Conservation (phyloP, 176 grass and related monocot species). For the Zoysia japonica region DNA sequence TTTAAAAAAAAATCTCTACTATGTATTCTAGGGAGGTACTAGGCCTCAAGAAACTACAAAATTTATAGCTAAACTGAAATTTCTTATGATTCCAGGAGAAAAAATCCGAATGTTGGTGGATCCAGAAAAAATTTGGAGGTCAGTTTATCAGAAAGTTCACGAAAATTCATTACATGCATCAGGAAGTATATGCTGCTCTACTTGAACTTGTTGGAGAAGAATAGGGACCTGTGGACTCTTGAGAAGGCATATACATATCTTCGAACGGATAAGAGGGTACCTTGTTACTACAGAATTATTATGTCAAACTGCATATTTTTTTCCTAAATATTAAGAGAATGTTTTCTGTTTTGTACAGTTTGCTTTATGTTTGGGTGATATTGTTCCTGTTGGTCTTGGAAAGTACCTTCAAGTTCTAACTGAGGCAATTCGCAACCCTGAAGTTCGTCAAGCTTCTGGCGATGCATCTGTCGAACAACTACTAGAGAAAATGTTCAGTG, state of each 20-base stretch:
- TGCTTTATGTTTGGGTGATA: constrained; percentile 85
- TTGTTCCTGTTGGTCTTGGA: constrained; percentile 79
- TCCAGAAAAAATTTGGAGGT: constrained; percentile 90
- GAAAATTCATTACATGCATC: constrained; percentile 95
- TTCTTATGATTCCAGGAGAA: constrained; percentile 59
- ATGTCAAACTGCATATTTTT: constrained; percentile 21
- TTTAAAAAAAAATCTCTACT: neutral
- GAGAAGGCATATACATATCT: constrained; percentile 87
- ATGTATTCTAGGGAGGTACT: neutral
- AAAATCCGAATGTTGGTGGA: constrained; percentile 82
- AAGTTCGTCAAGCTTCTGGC: constrained; percentile 46
- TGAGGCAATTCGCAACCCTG: constrained; percentile 60
- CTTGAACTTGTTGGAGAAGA: constrained; percentile 88
- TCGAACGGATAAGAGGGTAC: constrained; percentile 88
- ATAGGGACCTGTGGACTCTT: constrained; percentile 75
- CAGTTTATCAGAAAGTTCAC: constrained; percentile 98
- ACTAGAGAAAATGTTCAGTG: constrained; percentile 89
- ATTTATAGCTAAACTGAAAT: constrained; percentile 37
- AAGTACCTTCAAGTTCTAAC: constrained; percentile 95
- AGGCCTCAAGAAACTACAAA: neutral
- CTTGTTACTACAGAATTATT: constrained; percentile 23
- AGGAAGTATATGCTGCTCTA: constrained; percentile 92
- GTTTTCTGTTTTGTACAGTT: constrained; percentile 58
- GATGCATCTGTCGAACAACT: constrained; percentile 64
- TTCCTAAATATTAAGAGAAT: constrained; percentile 11